Evolutionary conservation across 2,329 filamentous ascomycete species (phyloP), one percentile per base, ranked within the genome.

Genomic region (Colletotrichum musae): DNA sequence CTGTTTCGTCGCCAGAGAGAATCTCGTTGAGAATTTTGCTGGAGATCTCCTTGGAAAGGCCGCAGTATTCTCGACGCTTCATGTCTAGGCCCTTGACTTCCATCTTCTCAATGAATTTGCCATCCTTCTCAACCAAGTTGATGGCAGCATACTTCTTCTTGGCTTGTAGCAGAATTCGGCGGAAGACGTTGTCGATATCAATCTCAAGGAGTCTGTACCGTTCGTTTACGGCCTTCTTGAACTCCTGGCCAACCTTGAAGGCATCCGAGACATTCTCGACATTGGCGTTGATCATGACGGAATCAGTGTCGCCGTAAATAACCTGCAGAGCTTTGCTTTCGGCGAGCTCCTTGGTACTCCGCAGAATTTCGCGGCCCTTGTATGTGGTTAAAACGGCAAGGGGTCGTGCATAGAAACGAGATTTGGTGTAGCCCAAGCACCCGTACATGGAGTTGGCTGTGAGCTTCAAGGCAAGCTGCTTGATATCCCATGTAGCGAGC

Each of bases 361-460:
- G 90, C 68, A 99, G 86, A 88, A 99, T 98, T 84, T 99, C 96
- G 84, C 96, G 94, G 67, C 96, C 96, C 80, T 99, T 98, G 84
- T 91, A 97, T 0, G 96, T 99, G 3, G 95, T 98, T 79, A 99
- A 91, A 82, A 98, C 94, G 67, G 96, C 96, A 56, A 99, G 86
- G 12, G 96, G 96, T 65, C 96, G 91, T 68, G 96, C 96, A 77
- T 99, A 99, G 84, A 99, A 99, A 58, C 96, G 93, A 66, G 96
- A 98, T 78, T 95, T 97, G 13, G 94, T 95, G 79, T 98, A 99
- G 74, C 96, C 96, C 80, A 99, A 85, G 87, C 96, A 99, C 74
- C 96, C 96, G 80, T 99, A 99, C 97, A 99, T 99, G 73, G 95
- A 98, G 83, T 99, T 99, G 77, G 96, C 96, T 51, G 97, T 99